Percentiles rank a stretch among this genome's conserved stretches.
These are phyloP conservation scores for Pestalotiopsis fici DNA, from an alignment of 2,329 filamentous ascomycete species.

Conservation along the genomic window DNA sequence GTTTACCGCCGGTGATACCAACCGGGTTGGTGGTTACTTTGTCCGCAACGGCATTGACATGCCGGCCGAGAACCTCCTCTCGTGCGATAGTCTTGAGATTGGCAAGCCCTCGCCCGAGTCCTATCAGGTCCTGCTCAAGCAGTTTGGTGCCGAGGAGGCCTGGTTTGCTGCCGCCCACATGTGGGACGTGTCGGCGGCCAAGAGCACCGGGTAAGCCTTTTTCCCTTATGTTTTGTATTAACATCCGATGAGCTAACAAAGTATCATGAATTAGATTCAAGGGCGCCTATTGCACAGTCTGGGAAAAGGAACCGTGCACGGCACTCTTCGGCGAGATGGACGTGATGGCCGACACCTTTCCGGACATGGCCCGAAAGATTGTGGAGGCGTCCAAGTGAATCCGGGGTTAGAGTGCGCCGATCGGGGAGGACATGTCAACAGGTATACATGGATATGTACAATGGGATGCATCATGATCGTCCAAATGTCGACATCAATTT, in stretches of 20 bases:
- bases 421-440: neutral
- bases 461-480: neutral
- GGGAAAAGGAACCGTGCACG: constrained; percentile 50
- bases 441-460: neutral
- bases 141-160: constrained; percentile 38
- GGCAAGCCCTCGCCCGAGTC: constrained; percentile 51
- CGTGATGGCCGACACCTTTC: constrained; percentile 43
- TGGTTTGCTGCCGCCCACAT: constrained; percentile 63
- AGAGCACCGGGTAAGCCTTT: constrained; percentile 38
- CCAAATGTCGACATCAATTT: no score
- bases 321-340: constrained; percentile 52
- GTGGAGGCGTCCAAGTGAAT: constrained; percentile 16
- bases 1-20: constrained; percentile 51
- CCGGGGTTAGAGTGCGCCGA: neutral
- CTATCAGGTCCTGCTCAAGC: constrained; percentile 44
- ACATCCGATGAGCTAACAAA: neutral
- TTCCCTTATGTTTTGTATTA: neutral
- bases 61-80: constrained; percentile 50
- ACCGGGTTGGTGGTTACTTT: constrained; percentile 54
- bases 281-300: constrained; percentile 54
- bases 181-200: constrained; percentile 59
- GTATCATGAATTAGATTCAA: constrained; percentile 34
- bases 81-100: constrained; percentile 48
- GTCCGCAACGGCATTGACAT: constrained; percentile 47
- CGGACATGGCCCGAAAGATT: constrained; percentile 47